These are phyloP conservation scores for Suhomyces sp. DNA, from an alignment of 805 yeast genomes.

Conservation along the genomic window DNA sequence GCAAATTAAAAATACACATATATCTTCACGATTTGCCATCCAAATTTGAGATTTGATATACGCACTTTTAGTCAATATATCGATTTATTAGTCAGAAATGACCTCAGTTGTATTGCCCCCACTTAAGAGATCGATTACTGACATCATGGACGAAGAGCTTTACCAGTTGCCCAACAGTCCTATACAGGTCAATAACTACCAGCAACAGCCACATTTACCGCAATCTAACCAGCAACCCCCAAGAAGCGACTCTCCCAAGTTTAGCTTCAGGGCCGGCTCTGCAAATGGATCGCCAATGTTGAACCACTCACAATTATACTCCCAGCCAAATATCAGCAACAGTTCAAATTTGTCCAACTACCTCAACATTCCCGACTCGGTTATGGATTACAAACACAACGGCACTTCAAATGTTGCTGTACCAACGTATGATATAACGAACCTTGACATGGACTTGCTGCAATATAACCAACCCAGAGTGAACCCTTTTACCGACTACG, in stretches of 20 bases:
- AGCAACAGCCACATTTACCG: not conserved
- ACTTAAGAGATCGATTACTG: slow-evolving; percentile 52
- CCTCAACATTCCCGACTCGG: slow-evolving; percentile 32
- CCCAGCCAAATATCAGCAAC: slow-evolving; percentile 15
- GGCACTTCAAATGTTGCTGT: slow-evolving; percentile 7
- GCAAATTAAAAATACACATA: slow-evolving; percentile 7
- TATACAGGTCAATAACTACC: slow-evolving; percentile 8
- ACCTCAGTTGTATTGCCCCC: slow-evolving; percentile 52
- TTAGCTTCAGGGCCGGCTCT: slow-evolving; percentile 6
- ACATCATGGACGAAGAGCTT: slow-evolving; percentile 59
- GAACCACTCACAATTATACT: slow-evolving; percentile 8
- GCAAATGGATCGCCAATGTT: slow-evolving; percentile 9
- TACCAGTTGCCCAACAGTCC: slow-evolving; percentile 38
- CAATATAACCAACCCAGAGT: slow-evolving; percentile 6
- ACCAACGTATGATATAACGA: slow-evolving; percentile 4
- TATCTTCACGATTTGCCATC: slow-evolving; percentile 6
- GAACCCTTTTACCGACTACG: slow-evolving; percentile 39
- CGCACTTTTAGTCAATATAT: not conserved
- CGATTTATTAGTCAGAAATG: slow-evolving; percentile 23
- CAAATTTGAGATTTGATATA: not conserved
- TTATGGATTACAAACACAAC: slow-evolving; percentile 22
- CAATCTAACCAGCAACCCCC: slow-evolving; percentile 5
- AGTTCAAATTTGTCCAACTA: slow-evolving; percentile 23
- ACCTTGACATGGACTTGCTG: slow-evolving; percentile 11
- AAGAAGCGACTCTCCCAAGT: slow-evolving; percentile 11